Percentiles rank a stretch among this genome's conserved stretches.
These are phyloP conservation scores for Lachnellula hyalina DNA, from an alignment of 2,329 filamentous ascomycete genomes.

Conservation along the genomic window DNA sequence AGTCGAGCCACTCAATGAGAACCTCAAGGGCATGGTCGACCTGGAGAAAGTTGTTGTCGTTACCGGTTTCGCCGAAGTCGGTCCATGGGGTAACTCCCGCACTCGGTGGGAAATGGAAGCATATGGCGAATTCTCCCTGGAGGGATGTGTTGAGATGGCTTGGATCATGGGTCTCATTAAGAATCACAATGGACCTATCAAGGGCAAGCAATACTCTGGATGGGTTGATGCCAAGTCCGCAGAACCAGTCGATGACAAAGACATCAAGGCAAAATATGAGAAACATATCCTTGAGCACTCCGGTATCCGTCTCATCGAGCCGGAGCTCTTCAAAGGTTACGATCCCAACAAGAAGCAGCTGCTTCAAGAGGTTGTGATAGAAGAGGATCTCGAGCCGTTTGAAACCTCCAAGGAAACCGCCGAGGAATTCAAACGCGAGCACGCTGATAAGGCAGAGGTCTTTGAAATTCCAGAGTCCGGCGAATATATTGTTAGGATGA, in stretches of 20 bases:
- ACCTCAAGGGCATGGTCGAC: constrained; percentile 96
- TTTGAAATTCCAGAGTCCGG: constrained; percentile 92
- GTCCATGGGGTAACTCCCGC: constrained; percentile 96
- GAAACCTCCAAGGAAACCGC: constrained; percentile 96
- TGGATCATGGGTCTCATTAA: constrained; percentile 99
- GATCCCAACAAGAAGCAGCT: constrained; percentile 98
- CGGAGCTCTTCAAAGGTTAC: constrained; percentile 93
- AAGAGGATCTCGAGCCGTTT: constrained; percentile 95
- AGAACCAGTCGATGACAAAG: constrained; percentile 96
- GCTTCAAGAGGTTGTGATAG: constrained; percentile 93
- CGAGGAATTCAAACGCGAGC: constrained; percentile 93
- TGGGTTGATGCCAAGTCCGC: constrained; percentile 95
- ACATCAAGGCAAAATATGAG: constrained; percentile 96
- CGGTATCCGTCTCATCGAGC: constrained; percentile 95
- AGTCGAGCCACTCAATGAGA: constrained; percentile 78
- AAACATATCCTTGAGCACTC: constrained; percentile 94
- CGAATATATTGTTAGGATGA: constrained; percentile 89
- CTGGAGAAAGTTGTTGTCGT: constrained; percentile 97
- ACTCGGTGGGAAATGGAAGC: constrained; percentile 99
- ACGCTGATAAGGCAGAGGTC: constrained; percentile 95
- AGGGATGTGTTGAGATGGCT: constrained; percentile 98
- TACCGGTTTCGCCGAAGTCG: constrained; percentile 92
- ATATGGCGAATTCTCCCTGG: constrained; percentile 90
- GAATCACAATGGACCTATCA: constrained; percentile 94
- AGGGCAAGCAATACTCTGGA: constrained; percentile 92